phyloP scores from a whole-genome alignment of 148 eudicot species.

The Arbutus unedo region DNA sequence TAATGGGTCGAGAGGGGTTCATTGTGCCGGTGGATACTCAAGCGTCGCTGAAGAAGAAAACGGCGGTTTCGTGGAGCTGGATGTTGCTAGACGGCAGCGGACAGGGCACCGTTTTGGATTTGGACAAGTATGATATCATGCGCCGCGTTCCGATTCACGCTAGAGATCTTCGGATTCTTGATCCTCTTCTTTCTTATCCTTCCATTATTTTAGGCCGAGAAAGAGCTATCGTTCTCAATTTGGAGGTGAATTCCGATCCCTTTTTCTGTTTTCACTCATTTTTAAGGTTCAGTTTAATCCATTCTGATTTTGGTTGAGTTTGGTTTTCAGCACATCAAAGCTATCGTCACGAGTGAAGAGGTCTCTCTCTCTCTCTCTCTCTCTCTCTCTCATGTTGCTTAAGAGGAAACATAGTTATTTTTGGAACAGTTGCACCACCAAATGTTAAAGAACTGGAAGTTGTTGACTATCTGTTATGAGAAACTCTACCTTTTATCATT shows the following conservation, averaged over 20 bases:
- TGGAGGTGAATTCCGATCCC: constrained; percentile 49
- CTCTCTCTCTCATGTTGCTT: too few relatives aligned
- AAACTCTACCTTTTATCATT: neutral
- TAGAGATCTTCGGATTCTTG: constrained; percentile 77
- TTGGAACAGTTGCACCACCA: neutral
- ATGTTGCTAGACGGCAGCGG: constrained; percentile 43
- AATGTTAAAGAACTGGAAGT: neutral
- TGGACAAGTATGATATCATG: constrained; percentile 75
- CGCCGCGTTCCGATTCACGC: constrained; percentile 59
- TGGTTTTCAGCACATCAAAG: constrained; percentile 74
- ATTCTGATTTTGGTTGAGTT: constrained; percentile 1
- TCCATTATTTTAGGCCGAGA: constrained; percentile 77
- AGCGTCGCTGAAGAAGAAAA: constrained; percentile 36
- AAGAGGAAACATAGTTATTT: too few relatives aligned
- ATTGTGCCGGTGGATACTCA: constrained; percentile 2
- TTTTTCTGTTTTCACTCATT: neutral
- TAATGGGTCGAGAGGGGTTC: constrained; percentile 5
- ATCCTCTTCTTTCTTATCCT: constrained; percentile 78
- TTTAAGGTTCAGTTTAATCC: neutral
- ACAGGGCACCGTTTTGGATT: constrained; percentile 44
- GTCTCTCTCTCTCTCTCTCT: constrained; percentile 24
- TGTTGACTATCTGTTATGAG: neutral
- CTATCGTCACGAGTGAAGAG: constrained; percentile 87
- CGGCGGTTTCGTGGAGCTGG: constrained; percentile 55
- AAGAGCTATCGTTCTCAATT: constrained; percentile 69